Evolutionary conservation across 2,329 filamentous ascomycete genomes (phyloP).

Genomic region (Paraconiothyrium brasiliense): DNA sequence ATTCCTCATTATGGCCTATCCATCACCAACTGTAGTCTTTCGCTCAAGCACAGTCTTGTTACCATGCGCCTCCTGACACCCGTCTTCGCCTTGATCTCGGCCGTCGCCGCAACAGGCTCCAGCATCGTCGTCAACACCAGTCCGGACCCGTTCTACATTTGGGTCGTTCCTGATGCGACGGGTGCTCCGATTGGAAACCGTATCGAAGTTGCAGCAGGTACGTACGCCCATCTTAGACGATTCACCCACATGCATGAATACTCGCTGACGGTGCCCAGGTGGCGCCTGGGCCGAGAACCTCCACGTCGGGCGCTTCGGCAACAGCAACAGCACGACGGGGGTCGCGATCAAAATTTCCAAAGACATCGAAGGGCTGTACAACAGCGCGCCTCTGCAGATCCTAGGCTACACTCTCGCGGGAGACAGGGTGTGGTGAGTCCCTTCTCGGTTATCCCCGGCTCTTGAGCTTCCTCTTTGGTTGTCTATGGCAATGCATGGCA

Average conservation of each 20-base stretch:
- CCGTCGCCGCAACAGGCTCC: conserved; percentile 33
- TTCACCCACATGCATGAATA: too few relatives aligned
- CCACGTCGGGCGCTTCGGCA: conserved; percentile 27
- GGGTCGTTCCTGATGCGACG: conserved; percentile 27
- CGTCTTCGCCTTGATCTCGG: conserved; percentile 25
- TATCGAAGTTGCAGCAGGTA: conserved; percentile 29
- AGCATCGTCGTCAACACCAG: conserved; percentile 38
- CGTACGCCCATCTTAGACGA: not conserved
- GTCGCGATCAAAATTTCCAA: conserved; percentile 42
- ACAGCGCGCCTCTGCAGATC: conserved; percentile 32
- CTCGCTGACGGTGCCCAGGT: conserved; percentile 18
- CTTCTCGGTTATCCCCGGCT: not conserved
- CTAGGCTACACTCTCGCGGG: conserved; percentile 37
- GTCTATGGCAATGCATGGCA: not conserved
- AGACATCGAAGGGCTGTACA: conserved; percentile 29
- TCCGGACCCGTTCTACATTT: conserved; percentile 31
- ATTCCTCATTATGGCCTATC: too few relatives aligned
- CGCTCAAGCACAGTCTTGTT: not conserved
- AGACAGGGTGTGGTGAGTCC: conserved; percentile 22
- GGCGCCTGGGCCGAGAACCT: conserved; percentile 30
- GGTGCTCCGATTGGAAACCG: conserved; percentile 27
- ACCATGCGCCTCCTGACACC: conserved; percentile 26
- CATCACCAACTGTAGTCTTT: not conserved
- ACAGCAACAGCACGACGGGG: conserved; percentile 23
- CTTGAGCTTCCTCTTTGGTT: conserved; percentile 7